These are phyloP conservation scores for Macrocybe sp. DNA, from an alignment of 1,284 basidiomycete genomes.

Conservation along the genomic window DNA sequence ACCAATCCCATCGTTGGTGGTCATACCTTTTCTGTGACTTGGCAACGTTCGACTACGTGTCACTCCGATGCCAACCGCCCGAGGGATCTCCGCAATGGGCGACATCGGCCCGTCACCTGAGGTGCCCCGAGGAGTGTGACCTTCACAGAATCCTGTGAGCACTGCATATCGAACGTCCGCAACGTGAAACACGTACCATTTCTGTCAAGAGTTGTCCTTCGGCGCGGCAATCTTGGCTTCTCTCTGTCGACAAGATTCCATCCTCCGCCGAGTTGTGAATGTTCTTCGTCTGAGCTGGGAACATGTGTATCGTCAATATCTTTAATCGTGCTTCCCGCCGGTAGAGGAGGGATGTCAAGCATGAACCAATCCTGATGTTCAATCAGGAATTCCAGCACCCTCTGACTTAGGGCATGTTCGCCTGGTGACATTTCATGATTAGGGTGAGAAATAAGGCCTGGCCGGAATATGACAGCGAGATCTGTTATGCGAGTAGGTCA, in stretches of 20 bases:
- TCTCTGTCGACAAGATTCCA: constrained; percentile 45
- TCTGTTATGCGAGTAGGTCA: constrained; percentile 41
- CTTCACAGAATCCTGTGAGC: too few species aligned
- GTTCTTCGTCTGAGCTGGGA: constrained; percentile 42
- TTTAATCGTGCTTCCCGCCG: constrained; percentile 11
- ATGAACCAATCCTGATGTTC: constrained; percentile 85
- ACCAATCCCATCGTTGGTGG: constrained; percentile 7
- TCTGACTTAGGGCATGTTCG: constrained; percentile 85
- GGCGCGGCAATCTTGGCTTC: constrained; percentile 37
- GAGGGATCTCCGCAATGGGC: constrained; percentile 38
- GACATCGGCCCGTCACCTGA: constrained; percentile 29
- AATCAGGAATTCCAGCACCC: constrained; percentile 93
- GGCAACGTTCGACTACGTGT: constrained; percentile 61
- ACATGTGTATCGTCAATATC: constrained; percentile 21
- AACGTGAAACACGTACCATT: constrained; percentile 34
- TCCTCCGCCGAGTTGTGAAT: constrained; percentile 30
- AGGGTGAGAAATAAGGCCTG: constrained; percentile 87
- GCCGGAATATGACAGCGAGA: constrained; percentile 92
- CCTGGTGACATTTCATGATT: constrained; percentile 75
- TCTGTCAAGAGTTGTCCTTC: constrained; percentile 53
- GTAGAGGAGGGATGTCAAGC: constrained; percentile 73
- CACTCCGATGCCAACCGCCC: constrained; percentile 28
- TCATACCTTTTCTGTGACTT: constrained; percentile 22
- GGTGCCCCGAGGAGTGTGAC: constrained; percentile 5
- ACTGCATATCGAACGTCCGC: not conserved